Evolutionary conservation across 2,329 filamentous ascomycete species (phyloP).

Genomic region (Claviceps capensis): DNA sequence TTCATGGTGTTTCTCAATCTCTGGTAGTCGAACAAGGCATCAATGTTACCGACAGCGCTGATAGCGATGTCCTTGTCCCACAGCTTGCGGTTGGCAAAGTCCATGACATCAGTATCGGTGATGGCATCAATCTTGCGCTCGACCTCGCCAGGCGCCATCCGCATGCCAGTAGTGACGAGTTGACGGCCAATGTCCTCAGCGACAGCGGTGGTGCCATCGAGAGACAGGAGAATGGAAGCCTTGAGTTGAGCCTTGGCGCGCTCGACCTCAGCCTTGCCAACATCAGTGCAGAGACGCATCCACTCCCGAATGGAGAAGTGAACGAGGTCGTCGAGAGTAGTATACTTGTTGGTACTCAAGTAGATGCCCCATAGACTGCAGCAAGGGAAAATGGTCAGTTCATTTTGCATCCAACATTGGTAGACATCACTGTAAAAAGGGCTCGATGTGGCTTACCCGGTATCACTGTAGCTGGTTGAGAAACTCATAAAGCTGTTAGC

Average conservation of each 20-base stretch:
- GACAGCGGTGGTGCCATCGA: slow-evolving; percentile 93
- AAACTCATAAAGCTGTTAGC: slow-evolving; percentile 99
- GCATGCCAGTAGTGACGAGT: slow-evolving; percentile 91
- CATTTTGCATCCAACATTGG: not conserved
- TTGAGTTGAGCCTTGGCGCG: slow-evolving; percentile 98
- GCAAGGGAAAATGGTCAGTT: not conserved
- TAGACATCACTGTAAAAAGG: slow-evolving; percentile 4
- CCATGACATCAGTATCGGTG: slow-evolving; percentile 93
- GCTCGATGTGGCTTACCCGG: slow-evolving; percentile 54
- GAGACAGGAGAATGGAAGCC: slow-evolving; percentile 90
- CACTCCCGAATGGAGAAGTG: slow-evolving; percentile 98
- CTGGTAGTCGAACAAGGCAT: slow-evolving; percentile 71
- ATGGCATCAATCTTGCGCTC: slow-evolving; percentile 82
- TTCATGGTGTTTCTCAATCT: slow-evolving; percentile 74
- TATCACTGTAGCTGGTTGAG: slow-evolving; percentile 98
- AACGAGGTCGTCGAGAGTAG: slow-evolving; percentile 81
- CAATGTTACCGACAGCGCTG: slow-evolving; percentile 83
- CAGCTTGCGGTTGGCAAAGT: slow-evolving; percentile 84
- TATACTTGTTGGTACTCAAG: slow-evolving; percentile 81
- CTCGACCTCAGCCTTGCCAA: slow-evolving; percentile 83
- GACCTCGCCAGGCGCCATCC: slow-evolving; percentile 84
- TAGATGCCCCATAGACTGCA: slow-evolving; percentile 97
- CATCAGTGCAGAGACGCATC: slow-evolving; percentile 83
- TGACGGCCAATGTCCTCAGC: slow-evolving; percentile 98
- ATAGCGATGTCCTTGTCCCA: slow-evolving; percentile 97